Evolutionary conservation across 2,329 filamentous ascomycete genomes (phyloP).

Genomic region (Phyllosticta paracitricarpa): DNA sequence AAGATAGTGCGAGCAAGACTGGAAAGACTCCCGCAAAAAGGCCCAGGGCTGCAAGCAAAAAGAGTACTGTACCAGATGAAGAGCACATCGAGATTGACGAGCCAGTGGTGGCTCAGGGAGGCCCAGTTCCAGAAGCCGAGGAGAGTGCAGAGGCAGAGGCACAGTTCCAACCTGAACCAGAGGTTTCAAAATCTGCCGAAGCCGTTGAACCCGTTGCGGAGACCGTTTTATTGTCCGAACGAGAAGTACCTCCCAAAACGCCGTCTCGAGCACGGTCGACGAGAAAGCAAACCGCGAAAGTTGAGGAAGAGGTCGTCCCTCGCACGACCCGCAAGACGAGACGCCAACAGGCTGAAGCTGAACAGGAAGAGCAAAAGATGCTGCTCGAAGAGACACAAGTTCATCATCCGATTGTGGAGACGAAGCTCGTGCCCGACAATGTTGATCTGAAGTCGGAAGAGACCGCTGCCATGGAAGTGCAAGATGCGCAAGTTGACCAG

Average conservation of each 20-base stretch:
- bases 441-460: background rate
- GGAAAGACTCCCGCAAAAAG: background rate
- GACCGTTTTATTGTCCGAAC: background rate
- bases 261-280: background rate
- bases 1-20: slow-evolving; percentile 1
- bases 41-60: background rate
- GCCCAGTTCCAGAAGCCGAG: background rate
- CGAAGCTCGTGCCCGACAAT: background rate
- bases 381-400: background rate
- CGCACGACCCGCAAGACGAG: slow-evolving; percentile 24
- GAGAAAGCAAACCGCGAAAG: background rate
- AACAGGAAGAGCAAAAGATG: slow-evolving; percentile 17
- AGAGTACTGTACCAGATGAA: background rate
- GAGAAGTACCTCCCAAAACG: background rate
- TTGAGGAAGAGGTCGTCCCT: slow-evolving; percentile 18
- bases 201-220: background rate
- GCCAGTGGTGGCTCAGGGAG: background rate
- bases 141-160: background rate
- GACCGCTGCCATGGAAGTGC: background rate
- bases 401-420: background rate
- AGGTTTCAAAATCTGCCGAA: background rate
- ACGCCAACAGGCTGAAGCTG: slow-evolving; percentile 25
- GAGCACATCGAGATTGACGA: background rate
- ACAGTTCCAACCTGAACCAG: background rate
- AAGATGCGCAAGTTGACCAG: background rate